Conservation (phyloP, 768 basidiomycete genomes). For the Nidula microcarpa region DNA sequence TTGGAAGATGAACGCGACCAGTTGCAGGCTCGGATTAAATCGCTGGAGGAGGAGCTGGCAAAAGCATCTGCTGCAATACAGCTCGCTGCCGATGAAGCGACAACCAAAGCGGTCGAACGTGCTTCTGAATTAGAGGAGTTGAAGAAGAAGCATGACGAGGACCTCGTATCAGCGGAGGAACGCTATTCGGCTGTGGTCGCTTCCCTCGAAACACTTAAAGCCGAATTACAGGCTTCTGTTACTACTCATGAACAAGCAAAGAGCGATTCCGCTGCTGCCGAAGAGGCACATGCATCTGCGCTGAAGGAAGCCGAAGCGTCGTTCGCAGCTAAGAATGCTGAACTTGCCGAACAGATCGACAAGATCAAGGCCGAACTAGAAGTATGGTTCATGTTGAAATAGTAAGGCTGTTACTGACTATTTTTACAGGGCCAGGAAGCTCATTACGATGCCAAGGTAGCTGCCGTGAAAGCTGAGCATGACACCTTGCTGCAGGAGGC, state of each 20-base stretch:
- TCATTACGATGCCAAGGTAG: constrained; percentile 64
- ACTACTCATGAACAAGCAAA: constrained; percentile 47
- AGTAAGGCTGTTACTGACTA: constrained; percentile 3
- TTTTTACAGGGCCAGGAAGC: constrained; percentile 59
- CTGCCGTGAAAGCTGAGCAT: constrained; percentile 64
- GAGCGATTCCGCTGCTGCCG: constrained; percentile 37
- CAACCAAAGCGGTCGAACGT: constrained; percentile 45
- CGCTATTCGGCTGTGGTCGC: constrained; percentile 39
- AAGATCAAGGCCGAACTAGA: constrained; percentile 59
- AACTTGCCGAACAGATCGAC: constrained; percentile 52
- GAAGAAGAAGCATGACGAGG: constrained; percentile 39
- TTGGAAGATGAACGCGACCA: constrained; percentile 56
- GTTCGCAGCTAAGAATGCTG: constrained; percentile 45
- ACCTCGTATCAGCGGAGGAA: constrained; percentile 39
- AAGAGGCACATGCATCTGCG: constrained; percentile 42
- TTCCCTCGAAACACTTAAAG: constrained; percentile 42
- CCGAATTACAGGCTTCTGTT: constrained; percentile 40
- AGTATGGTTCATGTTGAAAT: constrained; percentile 34
- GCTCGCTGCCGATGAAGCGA: constrained; percentile 42
- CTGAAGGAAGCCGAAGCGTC: constrained; percentile 51
- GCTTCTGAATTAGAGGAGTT: constrained; percentile 34
- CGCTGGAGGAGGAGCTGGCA: constrained; percentile 51
- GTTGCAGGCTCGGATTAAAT: constrained; percentile 40
- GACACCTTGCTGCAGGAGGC: constrained; percentile 59
- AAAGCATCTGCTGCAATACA: constrained; percentile 45